phyloP scores from a whole-genome alignment of 305 asterid species.

The Fraxinus dipetala region DNA sequence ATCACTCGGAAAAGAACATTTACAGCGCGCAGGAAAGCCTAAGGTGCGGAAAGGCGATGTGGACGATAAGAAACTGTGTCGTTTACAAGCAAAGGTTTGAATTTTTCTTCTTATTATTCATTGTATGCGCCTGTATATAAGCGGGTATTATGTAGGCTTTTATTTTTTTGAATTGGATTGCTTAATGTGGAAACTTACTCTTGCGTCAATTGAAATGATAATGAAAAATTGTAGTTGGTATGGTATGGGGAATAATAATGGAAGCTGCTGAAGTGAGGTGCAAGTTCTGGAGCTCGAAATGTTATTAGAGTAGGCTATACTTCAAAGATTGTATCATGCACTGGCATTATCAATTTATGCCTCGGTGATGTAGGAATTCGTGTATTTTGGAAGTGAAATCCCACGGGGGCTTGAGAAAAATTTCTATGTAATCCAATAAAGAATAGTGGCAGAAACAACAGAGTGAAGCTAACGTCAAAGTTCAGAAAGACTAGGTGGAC shows the following conservation, averaged over 20 bases:
- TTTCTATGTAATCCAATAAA: neutral
- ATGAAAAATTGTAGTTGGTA: neutral
- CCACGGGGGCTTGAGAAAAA: neutral
- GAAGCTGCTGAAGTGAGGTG: neutral
- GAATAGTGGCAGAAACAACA: neutral
- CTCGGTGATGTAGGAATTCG: neutral
- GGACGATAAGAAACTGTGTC: constrained; percentile 48
- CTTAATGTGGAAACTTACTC: neutral
- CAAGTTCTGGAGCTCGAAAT: neutral
- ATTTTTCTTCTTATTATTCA: neutral
- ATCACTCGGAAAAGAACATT: constrained; percentile 25
- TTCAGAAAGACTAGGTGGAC: neutral
- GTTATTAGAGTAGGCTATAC: neutral
- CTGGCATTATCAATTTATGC: neutral
- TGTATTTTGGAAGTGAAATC: neutral
- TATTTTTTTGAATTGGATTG: neutral
- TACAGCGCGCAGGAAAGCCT: constrained; percentile 24
- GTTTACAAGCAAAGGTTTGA: constrained; percentile 65
- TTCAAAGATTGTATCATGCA: neutral
- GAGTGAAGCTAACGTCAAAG: neutral
- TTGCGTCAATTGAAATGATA: neutral
- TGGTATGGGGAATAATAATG: neutral
- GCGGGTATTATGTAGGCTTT: neutral
- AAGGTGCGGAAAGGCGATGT: constrained; percentile 35
- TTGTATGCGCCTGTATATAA: neutral